phyloP scores from a whole-genome alignment of 2,329 filamentous ascomycete genomes.

The Didymella segeticola region DNA sequence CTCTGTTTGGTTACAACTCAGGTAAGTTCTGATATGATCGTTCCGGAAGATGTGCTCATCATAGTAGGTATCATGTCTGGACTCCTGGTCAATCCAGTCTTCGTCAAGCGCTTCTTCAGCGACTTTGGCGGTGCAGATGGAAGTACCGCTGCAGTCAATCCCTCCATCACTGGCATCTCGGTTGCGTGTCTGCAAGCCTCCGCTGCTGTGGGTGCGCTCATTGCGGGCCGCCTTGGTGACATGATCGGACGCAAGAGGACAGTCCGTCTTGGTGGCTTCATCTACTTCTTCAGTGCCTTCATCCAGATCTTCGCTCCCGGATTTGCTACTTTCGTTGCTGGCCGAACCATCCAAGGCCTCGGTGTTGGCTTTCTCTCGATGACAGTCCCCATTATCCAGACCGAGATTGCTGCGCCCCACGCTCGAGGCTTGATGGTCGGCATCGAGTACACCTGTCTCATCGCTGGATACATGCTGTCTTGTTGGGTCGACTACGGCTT shows the following conservation, averaged over 20 bases:
- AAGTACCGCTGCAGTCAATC: constrained; percentile 37
- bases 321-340: constrained; percentile 44
- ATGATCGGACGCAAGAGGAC: constrained; percentile 49
- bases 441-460: constrained; percentile 49
- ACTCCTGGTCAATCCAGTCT: constrained; percentile 50
- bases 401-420: constrained; percentile 49
- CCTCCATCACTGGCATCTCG: constrained; percentile 50
- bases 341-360: constrained; percentile 46
- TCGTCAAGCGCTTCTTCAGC: constrained; percentile 50
- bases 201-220: constrained; percentile 45
- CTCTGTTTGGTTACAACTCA: constrained; percentile 53
- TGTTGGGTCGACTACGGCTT: constrained; percentile 52
- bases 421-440: constrained; percentile 50
- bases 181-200: constrained; percentile 48
- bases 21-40: too few relatives aligned
- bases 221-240: constrained; percentile 46
- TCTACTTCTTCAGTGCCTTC: constrained; percentile 49
- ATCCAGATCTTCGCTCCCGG: constrained; percentile 48
- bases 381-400: constrained; percentile 48
- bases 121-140: constrained; percentile 50
- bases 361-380: constrained; percentile 48
- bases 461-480: constrained; percentile 50
- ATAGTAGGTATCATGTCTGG: constrained; percentile 51
- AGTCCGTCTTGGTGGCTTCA: constrained; percentile 47
- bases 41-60: constrained; percentile 14